Conservation (phyloP, 2,329 filamentous ascomycete species). For the Colletotrichum orbiculare region DNA sequence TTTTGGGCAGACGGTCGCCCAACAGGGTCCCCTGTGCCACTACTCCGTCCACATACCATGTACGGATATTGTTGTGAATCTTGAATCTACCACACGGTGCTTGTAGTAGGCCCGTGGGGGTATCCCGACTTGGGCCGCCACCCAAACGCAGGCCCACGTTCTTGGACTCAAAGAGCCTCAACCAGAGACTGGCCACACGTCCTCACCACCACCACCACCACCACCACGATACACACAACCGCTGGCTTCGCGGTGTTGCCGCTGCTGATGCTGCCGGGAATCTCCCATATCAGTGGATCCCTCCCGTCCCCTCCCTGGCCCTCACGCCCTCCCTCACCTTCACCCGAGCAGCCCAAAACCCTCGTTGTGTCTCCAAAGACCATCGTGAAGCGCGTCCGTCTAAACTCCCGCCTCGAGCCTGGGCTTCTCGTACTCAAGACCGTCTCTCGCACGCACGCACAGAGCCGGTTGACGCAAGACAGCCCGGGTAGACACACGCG, state of each 20-base stretch:
- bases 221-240: constrained; percentile 13
- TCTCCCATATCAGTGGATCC: constrained; percentile 20
- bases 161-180: constrained; percentile 31
- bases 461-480: constrained; percentile 18
- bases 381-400: constrained; percentile 23
- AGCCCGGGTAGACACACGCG: not conserved
- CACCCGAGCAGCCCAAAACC: not conserved
- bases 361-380: constrained; percentile 5
- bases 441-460: constrained; percentile 31
- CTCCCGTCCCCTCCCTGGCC: constrained; percentile 8
- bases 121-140: constrained; percentile 18
- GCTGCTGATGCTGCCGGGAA: constrained; percentile 19
- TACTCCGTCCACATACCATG: no score
- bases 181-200: not conserved
- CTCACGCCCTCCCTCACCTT: not conserved
- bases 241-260: not conserved
- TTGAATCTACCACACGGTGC: no score
- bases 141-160: constrained; percentile 29
- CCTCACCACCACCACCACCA: not conserved
- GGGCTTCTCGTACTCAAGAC: constrained; percentile 10
- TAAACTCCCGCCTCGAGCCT: constrained; percentile 22
- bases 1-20: constrained; percentile 31
- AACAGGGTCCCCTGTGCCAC: constrained; percentile 23
- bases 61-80: no score
- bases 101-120: constrained; percentile 22